Conservation (phyloP, 345 rosid genomes). For the Abelmoschus esculentus region DNA sequence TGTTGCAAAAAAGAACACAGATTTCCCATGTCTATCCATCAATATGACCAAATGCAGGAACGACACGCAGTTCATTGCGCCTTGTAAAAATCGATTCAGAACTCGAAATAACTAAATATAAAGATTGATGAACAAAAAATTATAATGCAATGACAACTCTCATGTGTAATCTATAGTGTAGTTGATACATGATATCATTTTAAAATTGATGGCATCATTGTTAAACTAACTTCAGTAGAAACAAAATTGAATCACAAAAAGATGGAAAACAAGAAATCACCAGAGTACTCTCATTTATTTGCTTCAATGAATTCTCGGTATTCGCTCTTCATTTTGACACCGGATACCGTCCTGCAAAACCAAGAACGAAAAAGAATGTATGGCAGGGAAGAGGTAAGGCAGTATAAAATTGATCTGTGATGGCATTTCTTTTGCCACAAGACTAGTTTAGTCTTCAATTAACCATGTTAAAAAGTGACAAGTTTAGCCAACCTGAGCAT, state of each 20-base stretch:
- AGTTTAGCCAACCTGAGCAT: slow-evolving; percentile 60
- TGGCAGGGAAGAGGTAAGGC: not conserved
- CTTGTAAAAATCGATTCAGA: not conserved
- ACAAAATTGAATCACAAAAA: slow-evolving; percentile 5
- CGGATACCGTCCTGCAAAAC: slow-evolving; percentile 57
- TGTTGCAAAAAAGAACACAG: not conserved
- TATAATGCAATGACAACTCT: not conserved
- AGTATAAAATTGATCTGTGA: not conserved
- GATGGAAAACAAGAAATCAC: not conserved
- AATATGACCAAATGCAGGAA: not conserved
- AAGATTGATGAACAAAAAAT: not conserved
- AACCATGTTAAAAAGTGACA: not conserved
- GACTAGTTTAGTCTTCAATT: not conserved
- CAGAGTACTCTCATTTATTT: slow-evolving; percentile 48
- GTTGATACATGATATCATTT: slow-evolving; percentile 5
- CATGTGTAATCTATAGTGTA: not conserved
- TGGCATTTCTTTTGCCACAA: not conserved
- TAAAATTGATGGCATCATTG: not conserved
- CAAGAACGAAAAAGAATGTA: not conserved
- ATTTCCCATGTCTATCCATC: not conserved
- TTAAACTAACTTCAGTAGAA: not conserved
- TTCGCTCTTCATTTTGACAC: slow-evolving; percentile 97
- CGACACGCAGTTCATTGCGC: not conserved
- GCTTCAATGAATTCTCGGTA: slow-evolving; percentile 81
- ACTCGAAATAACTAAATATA: not conserved